Evolutionary conservation across 2,329 filamentous ascomycete species (phyloP).

Genomic region (Paracoccidioides lutzii): DNA sequence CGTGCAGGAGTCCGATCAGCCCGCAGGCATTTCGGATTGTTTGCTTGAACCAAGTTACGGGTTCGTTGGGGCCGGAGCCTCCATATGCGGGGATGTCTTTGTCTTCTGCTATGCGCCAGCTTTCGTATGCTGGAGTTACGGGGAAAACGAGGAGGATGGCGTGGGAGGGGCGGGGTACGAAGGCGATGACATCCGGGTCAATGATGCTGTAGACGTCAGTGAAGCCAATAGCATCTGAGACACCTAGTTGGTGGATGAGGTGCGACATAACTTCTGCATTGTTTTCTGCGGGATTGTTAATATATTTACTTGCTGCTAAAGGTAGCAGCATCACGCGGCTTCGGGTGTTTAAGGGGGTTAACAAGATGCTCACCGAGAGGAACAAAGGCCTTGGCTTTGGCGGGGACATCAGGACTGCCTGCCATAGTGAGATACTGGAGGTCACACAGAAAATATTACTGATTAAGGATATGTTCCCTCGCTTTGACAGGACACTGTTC

Average conservation of each 20-base stretch:
- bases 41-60: slow-evolving; percentile 87
- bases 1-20: slow-evolving; percentile 76
- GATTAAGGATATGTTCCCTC: background rate
- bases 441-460: background rate
- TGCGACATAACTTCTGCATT: slow-evolving; percentile 82
- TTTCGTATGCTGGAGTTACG: slow-evolving; percentile 65
- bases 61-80: slow-evolving; percentile 54
- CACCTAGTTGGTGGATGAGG: slow-evolving; percentile 70
- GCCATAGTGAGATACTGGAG: slow-evolving; percentile 16
- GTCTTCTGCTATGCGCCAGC: slow-evolving; percentile 63
- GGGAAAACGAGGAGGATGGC: slow-evolving; percentile 90
- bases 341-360: background rate
- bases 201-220: slow-evolving; percentile 88
- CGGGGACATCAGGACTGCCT: slow-evolving; percentile 25
- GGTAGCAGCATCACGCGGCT: background rate
- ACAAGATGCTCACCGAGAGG: slow-evolving; percentile 28
- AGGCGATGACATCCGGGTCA: slow-evolving; percentile 69
- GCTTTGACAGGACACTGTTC: background rate
- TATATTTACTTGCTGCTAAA: background rate
- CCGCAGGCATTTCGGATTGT: slow-evolving; percentile 92
- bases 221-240: slow-evolving; percentile 62
- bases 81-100: slow-evolving; percentile 48
- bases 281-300: slow-evolving; percentile 37
- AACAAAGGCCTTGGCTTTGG: slow-evolving; percentile 36
- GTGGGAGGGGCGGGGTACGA: slow-evolving; percentile 76